These are phyloP conservation scores for Trichoderma sp. DNA, from an alignment of 2,329 filamentous ascomycete genomes.

Conservation along the genomic window DNA sequence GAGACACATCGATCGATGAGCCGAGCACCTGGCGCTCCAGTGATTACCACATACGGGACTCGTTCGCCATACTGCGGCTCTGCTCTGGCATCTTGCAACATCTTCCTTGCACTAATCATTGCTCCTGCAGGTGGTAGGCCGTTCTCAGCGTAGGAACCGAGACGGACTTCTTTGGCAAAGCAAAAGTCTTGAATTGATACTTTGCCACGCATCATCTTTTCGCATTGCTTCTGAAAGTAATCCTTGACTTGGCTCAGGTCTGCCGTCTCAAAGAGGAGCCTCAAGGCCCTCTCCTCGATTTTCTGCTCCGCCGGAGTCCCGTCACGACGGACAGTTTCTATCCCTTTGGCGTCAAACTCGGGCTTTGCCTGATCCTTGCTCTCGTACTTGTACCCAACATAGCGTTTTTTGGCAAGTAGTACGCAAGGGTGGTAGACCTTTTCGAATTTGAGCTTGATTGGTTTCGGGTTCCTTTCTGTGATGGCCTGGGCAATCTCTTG, in stretches of 20 bases:
- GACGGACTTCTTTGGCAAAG: slow-evolving; percentile 86
- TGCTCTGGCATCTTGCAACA: slow-evolving; percentile 80
- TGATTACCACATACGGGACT: slow-evolving; percentile 89
- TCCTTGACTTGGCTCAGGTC: slow-evolving; percentile 85
- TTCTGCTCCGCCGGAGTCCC: slow-evolving; percentile 95
- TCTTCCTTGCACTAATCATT: slow-evolving; percentile 78
- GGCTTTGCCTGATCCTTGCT: slow-evolving; percentile 69
- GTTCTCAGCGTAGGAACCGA: slow-evolving; percentile 78
- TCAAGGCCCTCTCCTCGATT: slow-evolving; percentile 89
- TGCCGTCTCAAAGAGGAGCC: slow-evolving; percentile 82
- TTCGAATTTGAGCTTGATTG: slow-evolving; percentile 95
- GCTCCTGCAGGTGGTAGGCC: slow-evolving; percentile 82
- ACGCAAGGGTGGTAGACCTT: slow-evolving; percentile 97
- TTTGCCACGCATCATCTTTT: slow-evolving; percentile 85
- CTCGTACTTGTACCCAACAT: slow-evolving; percentile 98
- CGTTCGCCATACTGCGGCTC: slow-evolving; percentile 95
- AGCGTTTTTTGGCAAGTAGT: slow-evolving; percentile 92
- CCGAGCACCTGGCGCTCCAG: slow-evolving; percentile 79
- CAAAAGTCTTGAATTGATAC: slow-evolving; percentile 95
- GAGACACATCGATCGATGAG: slow-evolving; percentile 88
- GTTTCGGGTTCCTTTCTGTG: slow-evolving; percentile 84
- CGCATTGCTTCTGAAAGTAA: slow-evolving; percentile 88
- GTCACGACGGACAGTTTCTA: slow-evolving; percentile 93
- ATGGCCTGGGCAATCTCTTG: slow-evolving; percentile 86
- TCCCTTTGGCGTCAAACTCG: slow-evolving; percentile 96